A percentile compares a stretch with the other conserved stretches of the same genome.
These are phyloP conservation scores for Colletotrichum eleusines DNA, from an alignment of 2,329 filamentous ascomycete genomes.

Conservation along the genomic window DNA sequence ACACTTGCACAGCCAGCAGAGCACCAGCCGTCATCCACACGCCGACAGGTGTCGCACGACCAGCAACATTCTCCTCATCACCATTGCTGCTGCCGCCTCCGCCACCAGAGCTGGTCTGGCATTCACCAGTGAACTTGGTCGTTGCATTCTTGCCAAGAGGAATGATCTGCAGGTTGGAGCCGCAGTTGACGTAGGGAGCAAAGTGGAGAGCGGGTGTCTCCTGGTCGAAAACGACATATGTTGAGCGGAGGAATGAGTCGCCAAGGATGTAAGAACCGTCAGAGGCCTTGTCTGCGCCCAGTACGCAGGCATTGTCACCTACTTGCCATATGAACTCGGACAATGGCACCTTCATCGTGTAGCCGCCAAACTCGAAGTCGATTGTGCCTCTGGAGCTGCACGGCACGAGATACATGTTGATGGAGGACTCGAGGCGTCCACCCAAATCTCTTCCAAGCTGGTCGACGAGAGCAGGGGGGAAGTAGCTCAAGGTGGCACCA, in stretches of 20 bases:
- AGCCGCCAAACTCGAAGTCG: constrained; percentile 62
- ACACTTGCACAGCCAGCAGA: constrained; percentile 23
- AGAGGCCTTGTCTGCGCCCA: constrained; percentile 61
- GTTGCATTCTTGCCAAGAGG: constrained; percentile 44
- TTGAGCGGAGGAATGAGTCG: constrained; percentile 59
- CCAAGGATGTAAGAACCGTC: constrained; percentile 52
- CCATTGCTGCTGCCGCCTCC: neutral
- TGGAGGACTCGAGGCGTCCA: constrained; percentile 55
- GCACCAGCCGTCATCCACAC: constrained; percentile 28
- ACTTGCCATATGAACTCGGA: constrained; percentile 61
- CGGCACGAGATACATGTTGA: constrained; percentile 63
- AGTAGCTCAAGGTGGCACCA: constrained; percentile 75
- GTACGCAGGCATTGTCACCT: constrained; percentile 52
- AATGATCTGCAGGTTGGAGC: constrained; percentile 45
- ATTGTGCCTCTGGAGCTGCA: constrained; percentile 58
- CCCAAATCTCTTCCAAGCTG: constrained; percentile 59
- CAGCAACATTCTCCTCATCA: constrained; percentile 29
- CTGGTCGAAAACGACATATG: constrained; percentile 55
- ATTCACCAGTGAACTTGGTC: constrained; percentile 44
- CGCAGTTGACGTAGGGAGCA: constrained; percentile 46
- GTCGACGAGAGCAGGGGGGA: constrained; percentile 68
- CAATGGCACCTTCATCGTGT: constrained; percentile 58
- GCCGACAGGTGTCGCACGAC: constrained; percentile 21
- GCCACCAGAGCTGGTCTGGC: constrained; percentile 29
- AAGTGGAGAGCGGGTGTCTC: constrained; percentile 47